These are phyloP conservation scores for Boletus smithii DNA, from an alignment of 1,284 basidiomycete species.

Conservation along the genomic window DNA sequence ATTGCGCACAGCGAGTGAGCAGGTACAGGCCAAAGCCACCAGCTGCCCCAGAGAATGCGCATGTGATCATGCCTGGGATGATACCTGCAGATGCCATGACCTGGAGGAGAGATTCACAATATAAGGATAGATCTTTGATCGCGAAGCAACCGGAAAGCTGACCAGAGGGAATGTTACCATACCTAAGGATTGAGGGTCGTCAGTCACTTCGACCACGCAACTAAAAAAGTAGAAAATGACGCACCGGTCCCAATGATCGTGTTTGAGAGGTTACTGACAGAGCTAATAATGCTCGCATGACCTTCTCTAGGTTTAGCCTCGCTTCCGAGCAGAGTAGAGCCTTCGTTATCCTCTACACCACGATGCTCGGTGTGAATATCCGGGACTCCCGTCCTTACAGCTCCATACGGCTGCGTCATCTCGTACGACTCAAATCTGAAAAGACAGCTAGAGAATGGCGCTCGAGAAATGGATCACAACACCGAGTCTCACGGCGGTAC, in stretches of 20 bases:
- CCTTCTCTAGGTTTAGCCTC: slow-evolving; percentile 50
- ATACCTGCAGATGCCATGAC: slow-evolving; percentile 84
- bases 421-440: slow-evolving; percentile 41
- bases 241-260: slow-evolving; percentile 87
- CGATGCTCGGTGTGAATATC: background rate
- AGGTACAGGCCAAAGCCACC: slow-evolving; percentile 89
- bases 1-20: slow-evolving; percentile 82
- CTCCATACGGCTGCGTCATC: slow-evolving; percentile 65
- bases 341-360: slow-evolving; percentile 41
- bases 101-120: slow-evolving; percentile 36
- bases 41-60: slow-evolving; percentile 79
- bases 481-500: no score
- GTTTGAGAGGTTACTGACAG: slow-evolving; percentile 75
- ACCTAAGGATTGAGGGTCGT: slow-evolving; percentile 47
- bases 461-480: background rate
- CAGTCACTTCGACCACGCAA: slow-evolving; percentile 5
- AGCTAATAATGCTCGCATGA: slow-evolving; percentile 62
- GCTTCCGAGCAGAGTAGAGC: slow-evolving; percentile 52
- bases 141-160: slow-evolving; percentile 21
- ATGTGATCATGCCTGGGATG: slow-evolving; percentile 85
- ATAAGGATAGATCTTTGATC: background rate
- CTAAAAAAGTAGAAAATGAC: slow-evolving; percentile 27
- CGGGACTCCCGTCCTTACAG: slow-evolving; percentile 32
- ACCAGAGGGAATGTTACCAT: slow-evolving; percentile 84
- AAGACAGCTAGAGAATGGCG: background rate